These are phyloP conservation scores for Microbotryum violaceum DNA, from an alignment of 1,284 basidiomycete species.

Conservation along the genomic window DNA sequence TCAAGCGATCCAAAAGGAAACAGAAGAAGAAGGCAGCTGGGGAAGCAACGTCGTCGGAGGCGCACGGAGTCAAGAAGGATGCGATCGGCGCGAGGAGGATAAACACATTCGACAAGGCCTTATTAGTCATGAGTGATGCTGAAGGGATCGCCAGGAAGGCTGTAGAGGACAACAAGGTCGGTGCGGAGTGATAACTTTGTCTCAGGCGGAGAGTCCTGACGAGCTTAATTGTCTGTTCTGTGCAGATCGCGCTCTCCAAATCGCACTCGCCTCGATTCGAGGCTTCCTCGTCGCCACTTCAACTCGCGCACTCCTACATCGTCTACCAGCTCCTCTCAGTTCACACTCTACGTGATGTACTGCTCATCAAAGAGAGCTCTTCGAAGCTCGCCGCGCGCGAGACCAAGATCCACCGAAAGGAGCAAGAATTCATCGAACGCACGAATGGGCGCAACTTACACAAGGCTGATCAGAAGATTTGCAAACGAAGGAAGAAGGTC, in stretches of 20 bases:
- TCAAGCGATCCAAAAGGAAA: slow-evolving; percentile 6
- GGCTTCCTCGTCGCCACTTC: slow-evolving; percentile 44
- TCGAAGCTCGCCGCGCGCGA: slow-evolving; percentile 36
- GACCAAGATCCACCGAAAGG: slow-evolving; percentile 36
- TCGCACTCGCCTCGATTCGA: slow-evolving; percentile 35
- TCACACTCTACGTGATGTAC: slow-evolving; percentile 77
- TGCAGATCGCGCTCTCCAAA: slow-evolving; percentile 43
- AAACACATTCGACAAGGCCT: slow-evolving; percentile 72
- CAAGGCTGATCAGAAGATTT: slow-evolving; percentile 52
- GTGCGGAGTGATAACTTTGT: slow-evolving; percentile 38
- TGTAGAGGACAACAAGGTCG: slow-evolving; percentile 65
- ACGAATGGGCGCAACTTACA: slow-evolving; percentile 37
- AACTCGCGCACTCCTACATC: slow-evolving; percentile 76
- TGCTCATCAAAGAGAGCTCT: slow-evolving; percentile 63
- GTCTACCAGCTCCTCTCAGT: slow-evolving; percentile 75
- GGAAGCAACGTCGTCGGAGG: slow-evolving; percentile 35
- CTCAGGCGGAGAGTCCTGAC: background rate
- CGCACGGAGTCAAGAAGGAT: slow-evolving; percentile 41
- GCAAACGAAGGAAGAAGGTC: slow-evolving; percentile 44
- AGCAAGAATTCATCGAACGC: slow-evolving; percentile 9
- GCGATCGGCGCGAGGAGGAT: slow-evolving; percentile 47
- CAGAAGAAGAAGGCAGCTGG: slow-evolving; percentile 34
- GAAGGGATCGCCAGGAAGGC: slow-evolving; percentile 72
- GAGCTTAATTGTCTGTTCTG: background rate
- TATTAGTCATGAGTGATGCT: slow-evolving; percentile 75